Base-by-base conservation (phyloP, 2,329 filamentous ascomycete genomes). In the Pezicula neosporulosa region DNA sequence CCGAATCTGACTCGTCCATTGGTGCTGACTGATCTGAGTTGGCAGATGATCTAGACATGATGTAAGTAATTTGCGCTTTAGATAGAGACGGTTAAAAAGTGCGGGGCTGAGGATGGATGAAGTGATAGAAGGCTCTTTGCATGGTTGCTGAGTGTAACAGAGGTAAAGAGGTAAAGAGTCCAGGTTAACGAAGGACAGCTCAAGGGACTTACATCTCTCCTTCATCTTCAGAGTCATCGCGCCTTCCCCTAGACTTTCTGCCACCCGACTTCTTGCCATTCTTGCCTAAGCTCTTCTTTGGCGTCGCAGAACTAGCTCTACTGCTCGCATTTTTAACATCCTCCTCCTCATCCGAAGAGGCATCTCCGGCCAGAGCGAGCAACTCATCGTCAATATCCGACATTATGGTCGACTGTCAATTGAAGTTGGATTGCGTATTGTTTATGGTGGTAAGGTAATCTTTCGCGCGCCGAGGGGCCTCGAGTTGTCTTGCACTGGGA, bases 321-420 rank as follows among this genome's bases (percentile, higher is more conserved):
- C 30, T 72, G 68, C 81, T 77, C 62, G 72, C 71, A 62, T 75
- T 75, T 70, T 75, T 73, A 48, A 58, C 59, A 41, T 63, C 65
- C 74, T 81, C 81, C 64, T 78, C 81, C 52, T 82, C 81, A 56
- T 70, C 70, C 48, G 75, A 79, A 54, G 77, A 75, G 55, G 82
- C 87, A 60, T 89, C 90, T 63, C 90, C 94, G 49, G 92, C 94
- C 59, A 97, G 85, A 65, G 90, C 92, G 58, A 97, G 86, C 59
- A 97, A 85, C 75, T 97, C 93, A 63, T 93, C 91, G 68, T 97
- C 93, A 60, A 97, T 81, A 66, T 93, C 89, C 51, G 89, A 87
- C 91, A 96, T 96, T 64, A 58, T 78, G 58, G 28, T 53, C 35
- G 38, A 21, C 24, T 36, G 39, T 18, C 18, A 13, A 18, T 37